Conservation (phyloP, 2,329 filamentous ascomycete species). For the Penicillium brevicompactum region DNA sequence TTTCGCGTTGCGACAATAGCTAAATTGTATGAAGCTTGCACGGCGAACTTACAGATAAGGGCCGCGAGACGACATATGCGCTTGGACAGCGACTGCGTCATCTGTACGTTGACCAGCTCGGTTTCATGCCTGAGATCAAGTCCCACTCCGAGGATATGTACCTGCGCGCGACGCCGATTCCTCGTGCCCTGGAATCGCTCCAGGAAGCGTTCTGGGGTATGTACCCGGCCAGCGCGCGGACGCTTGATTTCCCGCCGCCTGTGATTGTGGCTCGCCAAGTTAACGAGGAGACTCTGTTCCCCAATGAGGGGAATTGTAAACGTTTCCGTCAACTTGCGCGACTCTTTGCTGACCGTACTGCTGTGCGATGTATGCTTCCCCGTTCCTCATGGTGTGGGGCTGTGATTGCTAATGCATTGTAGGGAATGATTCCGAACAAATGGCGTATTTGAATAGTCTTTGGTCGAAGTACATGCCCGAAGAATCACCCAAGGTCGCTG, state of each 20-base stretch:
- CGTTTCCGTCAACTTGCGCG: constrained; percentile 70
- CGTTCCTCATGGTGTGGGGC: background rate
- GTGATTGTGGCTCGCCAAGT: constrained; percentile 67
- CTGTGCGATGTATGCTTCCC: constrained; percentile 59
- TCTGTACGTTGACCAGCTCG: constrained; percentile 74
- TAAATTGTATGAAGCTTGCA: constrained; percentile 41
- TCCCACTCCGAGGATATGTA: constrained; percentile 64
- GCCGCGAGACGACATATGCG: constrained; percentile 69
- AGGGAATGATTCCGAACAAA: constrained; percentile 74
- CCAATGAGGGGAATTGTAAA: constrained; percentile 74
- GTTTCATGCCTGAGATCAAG: constrained; percentile 67
- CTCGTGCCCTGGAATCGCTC: constrained; percentile 74
- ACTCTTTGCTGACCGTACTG: constrained; percentile 71
- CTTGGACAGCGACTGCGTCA: constrained; percentile 68
- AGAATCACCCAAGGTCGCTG: constrained; percentile 67
- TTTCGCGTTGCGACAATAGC: constrained; percentile 6
- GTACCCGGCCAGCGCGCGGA: constrained; percentile 62
- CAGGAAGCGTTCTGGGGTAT: constrained; percentile 75
- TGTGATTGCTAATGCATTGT: constrained; percentile 3
- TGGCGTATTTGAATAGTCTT: constrained; percentile 77
- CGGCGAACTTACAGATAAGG: constrained; percentile 74
- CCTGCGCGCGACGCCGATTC: constrained; percentile 72
- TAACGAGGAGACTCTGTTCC: constrained; percentile 76
- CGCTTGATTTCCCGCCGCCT: constrained; percentile 59
- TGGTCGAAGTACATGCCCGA: constrained; percentile 86